phyloP scores from a whole-genome alignment of 2,329 filamentous ascomycete genomes.

The Coleophoma crateriformis region DNA sequence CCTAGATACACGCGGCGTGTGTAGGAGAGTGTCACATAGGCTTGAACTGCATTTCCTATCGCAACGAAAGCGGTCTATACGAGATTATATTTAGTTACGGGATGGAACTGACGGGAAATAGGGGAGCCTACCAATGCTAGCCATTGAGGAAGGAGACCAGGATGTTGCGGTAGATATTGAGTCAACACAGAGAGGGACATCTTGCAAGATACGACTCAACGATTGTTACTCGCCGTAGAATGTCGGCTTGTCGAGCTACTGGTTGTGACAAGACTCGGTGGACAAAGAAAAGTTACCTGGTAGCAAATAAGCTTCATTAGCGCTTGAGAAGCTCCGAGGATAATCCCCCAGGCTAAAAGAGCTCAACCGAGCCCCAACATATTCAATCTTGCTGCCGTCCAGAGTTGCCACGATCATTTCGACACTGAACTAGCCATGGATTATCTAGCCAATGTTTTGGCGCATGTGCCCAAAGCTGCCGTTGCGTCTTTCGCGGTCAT shows the following conservation, averaged over 20 bases:
- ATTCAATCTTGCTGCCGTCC: background rate
- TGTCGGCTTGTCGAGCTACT: background rate
- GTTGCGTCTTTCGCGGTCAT: constrained; percentile 34
- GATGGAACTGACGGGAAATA: background rate
- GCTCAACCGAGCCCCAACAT: constrained; percentile 15
- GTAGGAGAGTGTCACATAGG: constrained; percentile 74
- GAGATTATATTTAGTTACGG: background rate
- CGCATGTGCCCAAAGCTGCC: constrained; percentile 12
- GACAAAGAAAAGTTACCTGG: background rate
- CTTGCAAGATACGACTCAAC: background rate
- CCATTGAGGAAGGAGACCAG: constrained; percentile 57
- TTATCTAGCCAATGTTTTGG: constrained; percentile 8
- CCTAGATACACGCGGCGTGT: constrained; percentile 83
- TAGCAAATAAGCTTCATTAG: too few relatives aligned
- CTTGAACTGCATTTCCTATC: constrained; percentile 78
- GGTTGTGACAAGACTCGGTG: background rate
- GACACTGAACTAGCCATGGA: constrained; percentile 6
- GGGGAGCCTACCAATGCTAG: constrained; percentile 50
- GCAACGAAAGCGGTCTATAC: constrained; percentile 76
- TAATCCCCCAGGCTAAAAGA: constrained; percentile 8
- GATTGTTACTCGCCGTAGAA: too few relatives aligned
- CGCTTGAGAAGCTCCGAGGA: too few relatives aligned
- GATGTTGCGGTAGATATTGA: constrained; percentile 23
- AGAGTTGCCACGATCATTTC: background rate
- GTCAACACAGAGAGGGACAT: constrained; percentile 11